A percentile compares a stretch with the other conserved stretches of the same genome.
Evolutionary conservation across 805 yeast species (phyloP).

Genomic region (Torulaspora gathmanii): DNA sequence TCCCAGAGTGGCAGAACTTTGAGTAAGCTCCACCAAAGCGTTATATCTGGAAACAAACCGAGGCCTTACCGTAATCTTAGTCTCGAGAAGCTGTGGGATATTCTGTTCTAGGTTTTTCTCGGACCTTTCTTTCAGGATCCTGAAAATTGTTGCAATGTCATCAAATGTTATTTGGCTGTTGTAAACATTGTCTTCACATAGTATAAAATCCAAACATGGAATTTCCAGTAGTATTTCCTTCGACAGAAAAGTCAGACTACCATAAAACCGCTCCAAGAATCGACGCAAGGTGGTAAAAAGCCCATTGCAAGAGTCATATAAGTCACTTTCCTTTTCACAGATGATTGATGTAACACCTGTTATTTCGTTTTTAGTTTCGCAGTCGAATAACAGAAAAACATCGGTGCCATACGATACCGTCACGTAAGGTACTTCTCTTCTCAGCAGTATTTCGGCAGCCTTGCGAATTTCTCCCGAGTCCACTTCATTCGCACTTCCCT

Average conservation of each 20-base stretch:
- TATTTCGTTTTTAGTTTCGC: conserved; percentile 15
- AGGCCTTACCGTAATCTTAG: conserved; percentile 20
- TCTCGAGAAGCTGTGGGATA: conserved; percentile 21
- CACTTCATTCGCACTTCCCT: conserved; percentile 7
- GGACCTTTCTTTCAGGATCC: conserved; percentile 29
- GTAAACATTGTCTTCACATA: conserved; percentile 35
- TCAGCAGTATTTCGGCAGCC: conserved; percentile 25
- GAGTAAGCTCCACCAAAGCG: conserved; percentile 34
- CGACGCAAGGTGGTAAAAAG: conserved; percentile 25
- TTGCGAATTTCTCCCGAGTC: conserved; percentile 10
- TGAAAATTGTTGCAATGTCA: conserved; percentile 32
- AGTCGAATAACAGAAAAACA: conserved; percentile 25
- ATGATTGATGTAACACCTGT: conserved; percentile 18
- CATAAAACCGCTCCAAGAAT: conserved; percentile 25
- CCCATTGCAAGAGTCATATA: conserved; percentile 18
- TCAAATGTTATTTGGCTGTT: conserved; percentile 31
- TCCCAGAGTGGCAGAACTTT: conserved; percentile 30
- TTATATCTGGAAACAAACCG: conserved; percentile 36
- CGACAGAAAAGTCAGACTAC: conserved; percentile 22
- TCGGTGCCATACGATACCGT: conserved; percentile 21
- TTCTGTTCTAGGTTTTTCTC: conserved; percentile 18
- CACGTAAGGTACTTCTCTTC: conserved; percentile 17
- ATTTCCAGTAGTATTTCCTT: conserved; percentile 29
- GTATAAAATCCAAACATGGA: conserved; percentile 29
- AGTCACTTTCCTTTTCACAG: conserved; percentile 18